Percentiles rank a stretch among this genome's conserved stretches.
These are phyloP conservation scores for Vanrija humicola DNA, from an alignment of 1,284 basidiomycete genomes.

Conservation along the genomic window DNA sequence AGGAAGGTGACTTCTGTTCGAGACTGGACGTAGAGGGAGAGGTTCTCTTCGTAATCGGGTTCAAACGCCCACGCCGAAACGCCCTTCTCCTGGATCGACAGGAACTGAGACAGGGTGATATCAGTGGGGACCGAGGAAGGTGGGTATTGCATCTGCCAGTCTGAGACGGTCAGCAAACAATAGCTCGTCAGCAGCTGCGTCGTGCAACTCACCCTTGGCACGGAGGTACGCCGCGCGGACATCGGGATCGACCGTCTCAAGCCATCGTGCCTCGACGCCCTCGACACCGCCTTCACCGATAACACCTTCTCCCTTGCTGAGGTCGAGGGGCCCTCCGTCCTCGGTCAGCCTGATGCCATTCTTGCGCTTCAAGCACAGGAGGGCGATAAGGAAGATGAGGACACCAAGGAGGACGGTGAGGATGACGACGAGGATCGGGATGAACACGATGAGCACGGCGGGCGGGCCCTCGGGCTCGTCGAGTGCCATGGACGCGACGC, in stretches of 20 bases:
- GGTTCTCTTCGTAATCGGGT: constrained; percentile 89
- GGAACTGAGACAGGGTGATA: constrained; percentile 92
- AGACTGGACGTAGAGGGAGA: constrained; percentile 82
- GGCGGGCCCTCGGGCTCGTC: constrained; percentile 16
- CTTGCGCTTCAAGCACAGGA: constrained; percentile 73
- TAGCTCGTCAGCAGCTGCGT: neutral
- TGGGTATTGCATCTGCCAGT: constrained; percentile 83
- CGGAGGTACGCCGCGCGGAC: constrained; percentile 70
- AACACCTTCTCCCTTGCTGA: constrained; percentile 82
- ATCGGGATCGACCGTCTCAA: constrained; percentile 72
- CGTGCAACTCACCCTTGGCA: constrained; percentile 68
- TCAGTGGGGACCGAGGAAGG: constrained; percentile 90
- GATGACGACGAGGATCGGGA: constrained; percentile 86
- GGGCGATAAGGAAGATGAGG: constrained; percentile 79
- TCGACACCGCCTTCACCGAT: constrained; percentile 89
- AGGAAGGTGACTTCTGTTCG: constrained; percentile 94
- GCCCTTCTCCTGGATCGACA: constrained; percentile 96
- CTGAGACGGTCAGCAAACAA: constrained; percentile 50
- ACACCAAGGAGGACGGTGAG: constrained; percentile 89
- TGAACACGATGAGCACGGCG: constrained; percentile 38
- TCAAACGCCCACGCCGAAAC: constrained; percentile 97
- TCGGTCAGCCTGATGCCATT: constrained; percentile 79
- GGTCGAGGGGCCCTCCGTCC: constrained; percentile 86
- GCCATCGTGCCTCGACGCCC: constrained; percentile 86
- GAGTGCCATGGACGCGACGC: neutral